A percentile compares a stretch with the other conserved stretches of the same genome.
These are phyloP conservation scores for Beauveria varroae DNA, from an alignment of 2,329 filamentous ascomycete genomes.

Conservation along the genomic window DNA sequence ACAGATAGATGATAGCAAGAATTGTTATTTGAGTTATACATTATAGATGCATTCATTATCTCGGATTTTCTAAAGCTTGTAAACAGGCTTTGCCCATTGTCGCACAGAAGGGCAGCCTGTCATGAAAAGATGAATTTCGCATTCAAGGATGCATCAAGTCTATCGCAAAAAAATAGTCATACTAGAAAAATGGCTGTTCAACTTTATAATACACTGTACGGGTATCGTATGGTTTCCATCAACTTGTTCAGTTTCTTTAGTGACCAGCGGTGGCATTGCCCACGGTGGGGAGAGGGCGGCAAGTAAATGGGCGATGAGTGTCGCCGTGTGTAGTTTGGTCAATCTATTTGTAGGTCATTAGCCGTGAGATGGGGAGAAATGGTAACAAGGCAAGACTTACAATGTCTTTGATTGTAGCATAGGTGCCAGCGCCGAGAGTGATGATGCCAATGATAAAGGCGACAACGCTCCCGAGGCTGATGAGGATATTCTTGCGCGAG, in stretches of 20 bases:
- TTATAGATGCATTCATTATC: background rate
- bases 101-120: too few species aligned
- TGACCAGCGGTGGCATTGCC: background rate
- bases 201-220: slow-evolving; percentile 3
- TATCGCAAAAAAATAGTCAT: background rate
- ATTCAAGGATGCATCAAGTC: background rate
- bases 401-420: slow-evolving; percentile 23
- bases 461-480: slow-evolving; percentile 19
- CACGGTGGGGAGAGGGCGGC: background rate
- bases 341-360: background rate
- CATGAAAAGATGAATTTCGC: too few species aligned
- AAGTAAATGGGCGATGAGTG: slow-evolving; percentile 4
- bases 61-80: background rate
- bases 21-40: background rate
- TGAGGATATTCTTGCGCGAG: slow-evolving; percentile 19
- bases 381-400: slow-evolving; percentile 15
- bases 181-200: background rate
- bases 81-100: too few species aligned
- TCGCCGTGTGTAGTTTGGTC: slow-evolving; percentile 1
- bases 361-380: background rate
- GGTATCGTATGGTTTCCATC: background rate
- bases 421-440: slow-evolving; percentile 22
- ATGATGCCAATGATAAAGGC: slow-evolving; percentile 22
- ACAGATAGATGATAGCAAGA: background rate
- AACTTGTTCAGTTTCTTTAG: background rate